Base-by-base conservation (phyloP, 371 early-diverging fungal species). In the Mucor mucedo region DNA sequence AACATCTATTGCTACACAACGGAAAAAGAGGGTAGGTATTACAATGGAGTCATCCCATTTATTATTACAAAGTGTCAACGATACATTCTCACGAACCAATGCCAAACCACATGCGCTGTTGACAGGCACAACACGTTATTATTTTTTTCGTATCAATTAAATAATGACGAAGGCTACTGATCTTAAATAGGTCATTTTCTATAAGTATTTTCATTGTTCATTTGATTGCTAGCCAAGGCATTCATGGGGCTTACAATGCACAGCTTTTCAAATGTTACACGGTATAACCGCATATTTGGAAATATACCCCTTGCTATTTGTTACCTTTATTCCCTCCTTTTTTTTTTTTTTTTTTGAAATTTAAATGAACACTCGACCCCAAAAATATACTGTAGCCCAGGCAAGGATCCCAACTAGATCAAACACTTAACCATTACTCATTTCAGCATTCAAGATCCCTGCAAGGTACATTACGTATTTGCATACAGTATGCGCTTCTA, bases 401-500 rank as follows among this genome's bases (percentile, higher is more conserved):
- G 57, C 42, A 56, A 56, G 4, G 28, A 42, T 8, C 13, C 5
- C 14, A 56, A 42, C 11, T 32, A 30, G 16, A n/a, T 29, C 52
- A 21, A 21, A 21, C 21, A 21, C 21, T 21, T 21, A 21, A 21
- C 21, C 21, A 21, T 42, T 47, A 47, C 14, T 30, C 21, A 56
- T 32, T 35, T 35, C 6, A 45, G 2, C 14, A 47, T 10, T 3
- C 8, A 45, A 88, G 88, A 65, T 89, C 49, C 76, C 83, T 33
- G 89, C 82, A 10, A 77, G 76, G 63, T 81, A 81, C 75, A 71
- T 89, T 41, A 76, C 87, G 1, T 78, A 86, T 66, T 72, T 81
- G 7, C 89, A 89, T 63, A 89, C 89, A 3, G 54, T 83, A 30
- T 80, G 77, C 67, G 89, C 87, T 8, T 84, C 82, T 44, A 75